Evolutionary conservation across 2,329 filamentous ascomycete genomes (phyloP).

Genomic region (Aspergillus hiratsukae): DNA sequence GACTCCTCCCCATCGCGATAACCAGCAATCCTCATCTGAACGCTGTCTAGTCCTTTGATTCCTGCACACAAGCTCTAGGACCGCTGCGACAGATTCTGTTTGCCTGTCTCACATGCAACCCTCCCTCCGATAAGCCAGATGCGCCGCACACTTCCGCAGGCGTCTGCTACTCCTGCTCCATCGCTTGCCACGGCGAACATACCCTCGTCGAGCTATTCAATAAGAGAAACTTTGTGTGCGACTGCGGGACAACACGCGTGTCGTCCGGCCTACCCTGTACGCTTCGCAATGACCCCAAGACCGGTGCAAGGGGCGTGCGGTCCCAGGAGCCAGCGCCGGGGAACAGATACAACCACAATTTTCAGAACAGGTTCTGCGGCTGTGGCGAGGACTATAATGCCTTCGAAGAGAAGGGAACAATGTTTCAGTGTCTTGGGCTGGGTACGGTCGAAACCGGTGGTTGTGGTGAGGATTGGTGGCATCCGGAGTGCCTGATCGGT

Average conservation of each 20-base stretch:
- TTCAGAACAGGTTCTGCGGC: constrained; percentile 84
- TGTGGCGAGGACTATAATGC: constrained; percentile 86
- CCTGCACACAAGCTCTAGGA: constrained; percentile 86
- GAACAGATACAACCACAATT: constrained; percentile 96
- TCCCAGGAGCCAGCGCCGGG: constrained; percentile 64
- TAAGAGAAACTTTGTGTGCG: constrained; percentile 93
- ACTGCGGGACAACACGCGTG: constrained; percentile 85
- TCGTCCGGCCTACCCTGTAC: constrained; percentile 67
- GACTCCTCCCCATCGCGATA: background rate
- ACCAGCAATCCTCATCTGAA: constrained; percentile 11
- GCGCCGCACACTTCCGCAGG: constrained; percentile 70
- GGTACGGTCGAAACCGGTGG: constrained; percentile 76
- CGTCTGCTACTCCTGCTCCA: constrained; percentile 94
- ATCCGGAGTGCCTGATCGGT: constrained; percentile 86
- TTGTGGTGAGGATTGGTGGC: constrained; percentile 97
- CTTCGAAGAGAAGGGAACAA: constrained; percentile 85
- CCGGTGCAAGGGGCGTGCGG: constrained; percentile 73
- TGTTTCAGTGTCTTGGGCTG: constrained; percentile 94
- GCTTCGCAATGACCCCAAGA: constrained; percentile 67
- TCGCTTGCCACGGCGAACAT: constrained; percentile 95
- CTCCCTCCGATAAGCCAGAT: constrained; percentile 60
- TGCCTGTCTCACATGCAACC: constrained; percentile 90
- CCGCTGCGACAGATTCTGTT: constrained; percentile 84
- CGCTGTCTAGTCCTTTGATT: constrained; percentile 71
- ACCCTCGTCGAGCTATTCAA: constrained; percentile 91